Conservation (phyloP, 2,329 filamentous ascomycete genomes). For the Septoria petroselini region DNA sequence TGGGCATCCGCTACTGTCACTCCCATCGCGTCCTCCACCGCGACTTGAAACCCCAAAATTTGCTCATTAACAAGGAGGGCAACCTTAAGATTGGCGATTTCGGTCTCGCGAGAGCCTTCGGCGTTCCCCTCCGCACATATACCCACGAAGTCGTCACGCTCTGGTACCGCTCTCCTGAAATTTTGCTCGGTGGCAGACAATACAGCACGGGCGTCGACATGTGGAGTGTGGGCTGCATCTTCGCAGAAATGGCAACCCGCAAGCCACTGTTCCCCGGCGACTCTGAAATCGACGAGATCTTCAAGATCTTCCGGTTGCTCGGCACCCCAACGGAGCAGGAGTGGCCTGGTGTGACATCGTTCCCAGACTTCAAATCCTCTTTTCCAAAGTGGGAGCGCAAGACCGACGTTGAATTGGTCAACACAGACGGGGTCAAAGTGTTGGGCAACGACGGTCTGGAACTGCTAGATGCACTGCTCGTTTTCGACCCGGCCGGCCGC, state of each 20-base stretch:
- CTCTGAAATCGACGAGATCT: constrained; percentile 90
- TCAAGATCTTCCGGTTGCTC: constrained; percentile 82
- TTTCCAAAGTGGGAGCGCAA: constrained; percentile 89
- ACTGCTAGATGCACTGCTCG: constrained; percentile 67
- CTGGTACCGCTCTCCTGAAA: constrained; percentile 90
- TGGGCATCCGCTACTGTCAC: constrained; percentile 84
- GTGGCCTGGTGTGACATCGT: constrained; percentile 91
- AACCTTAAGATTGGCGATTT: constrained; percentile 92
- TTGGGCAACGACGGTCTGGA: constrained; percentile 71
- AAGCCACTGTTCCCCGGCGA: constrained; percentile 91
- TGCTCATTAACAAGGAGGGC: constrained; percentile 80
- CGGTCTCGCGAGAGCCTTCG: constrained; percentile 82
- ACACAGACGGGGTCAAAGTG: constrained; percentile 47
- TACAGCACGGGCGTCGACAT: constrained; percentile 94
- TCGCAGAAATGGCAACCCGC: constrained; percentile 92
- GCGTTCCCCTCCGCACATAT: constrained; percentile 85
- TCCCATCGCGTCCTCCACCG: constrained; percentile 82
- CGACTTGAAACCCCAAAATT: constrained; percentile 86
- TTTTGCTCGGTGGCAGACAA: constrained; percentile 82
- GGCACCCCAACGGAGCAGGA: constrained; percentile 77
- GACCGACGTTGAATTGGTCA: constrained; percentile 62
- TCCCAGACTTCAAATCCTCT: constrained; percentile 87
- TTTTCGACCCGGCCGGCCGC: constrained; percentile 81
- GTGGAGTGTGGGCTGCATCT: constrained; percentile 94
- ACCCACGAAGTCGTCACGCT: constrained; percentile 93